Evolutionary conservation across 164 flowering plant species (phyloP).

Genomic region (Aristolochia contorta): DNA sequence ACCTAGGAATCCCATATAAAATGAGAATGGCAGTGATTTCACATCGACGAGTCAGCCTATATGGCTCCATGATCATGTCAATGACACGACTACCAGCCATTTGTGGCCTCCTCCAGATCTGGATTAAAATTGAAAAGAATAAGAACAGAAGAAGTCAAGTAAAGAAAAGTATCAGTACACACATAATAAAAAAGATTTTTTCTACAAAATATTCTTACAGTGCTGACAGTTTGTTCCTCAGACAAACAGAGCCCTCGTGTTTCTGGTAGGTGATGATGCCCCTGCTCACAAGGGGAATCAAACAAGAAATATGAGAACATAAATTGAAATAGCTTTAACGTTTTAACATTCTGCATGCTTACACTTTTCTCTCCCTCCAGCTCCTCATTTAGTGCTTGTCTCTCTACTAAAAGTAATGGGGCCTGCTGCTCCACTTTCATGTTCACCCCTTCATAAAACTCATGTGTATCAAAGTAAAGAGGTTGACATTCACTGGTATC

Average conservation of each 20-base stretch:
- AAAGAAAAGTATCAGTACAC: neutral
- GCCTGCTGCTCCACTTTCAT: constrained; percentile 71
- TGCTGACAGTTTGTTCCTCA: constrained; percentile 76
- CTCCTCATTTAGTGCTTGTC: constrained; percentile 79
- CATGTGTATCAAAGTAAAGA: constrained; percentile 54
- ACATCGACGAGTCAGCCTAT: constrained; percentile 60
- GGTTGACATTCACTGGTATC: constrained; percentile 69
- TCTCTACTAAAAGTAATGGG: constrained; percentile 76
- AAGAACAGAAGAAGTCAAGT: neutral
- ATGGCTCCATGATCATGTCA: too few relatives aligned
- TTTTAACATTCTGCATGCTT: constrained; percentile 11
- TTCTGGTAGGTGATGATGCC: constrained; percentile 87
- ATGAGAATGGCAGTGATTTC: constrained; percentile 97
- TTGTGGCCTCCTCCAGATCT: too few relatives aligned
- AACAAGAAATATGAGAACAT: neutral
- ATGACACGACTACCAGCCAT: too few relatives aligned
- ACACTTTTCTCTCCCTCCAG: constrained; percentile 76
- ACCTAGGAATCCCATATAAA: constrained; percentile 96
- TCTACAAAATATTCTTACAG: constrained; percentile 32
- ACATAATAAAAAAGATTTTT: neutral
- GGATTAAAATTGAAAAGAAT: too few relatives aligned
- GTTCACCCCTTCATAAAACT: constrained; percentile 74
- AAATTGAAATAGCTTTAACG: neutral
- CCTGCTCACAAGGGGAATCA: neutral
- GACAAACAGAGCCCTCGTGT: constrained; percentile 86